Base-by-base conservation (phyloP, 2,329 filamentous ascomycete genomes). In the Trichoderma atroviride region DNA sequence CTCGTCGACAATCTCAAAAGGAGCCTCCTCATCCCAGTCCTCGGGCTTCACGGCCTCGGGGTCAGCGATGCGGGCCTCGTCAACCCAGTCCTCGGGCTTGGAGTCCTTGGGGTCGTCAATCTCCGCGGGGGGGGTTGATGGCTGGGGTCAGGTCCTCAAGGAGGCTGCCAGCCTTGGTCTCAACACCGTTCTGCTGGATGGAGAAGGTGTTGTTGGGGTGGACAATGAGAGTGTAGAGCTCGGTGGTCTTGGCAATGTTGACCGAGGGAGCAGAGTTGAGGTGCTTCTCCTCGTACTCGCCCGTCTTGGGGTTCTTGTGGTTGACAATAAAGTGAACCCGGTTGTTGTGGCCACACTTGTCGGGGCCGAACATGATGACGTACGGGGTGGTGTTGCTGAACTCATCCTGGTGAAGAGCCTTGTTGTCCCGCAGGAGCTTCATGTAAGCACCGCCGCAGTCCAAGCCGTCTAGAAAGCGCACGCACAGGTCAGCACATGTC, bases 261-360 rank as follows among this genome's bases (percentile, higher is more conserved):
- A 94, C 94, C 70, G 91, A 87, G 71, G 96, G 94, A 73, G 95
- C 91, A 76, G 87, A 88, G 80, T 88, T 89, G 73, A 99, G 88
- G 84, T 99, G 96, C 91, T 99, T 99, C 92, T 99, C 96, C 88
- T 99, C 95, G 79, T 99, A 99, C 83, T 97, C 93, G 85, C 95
- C 95, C 58, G 94, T 97, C 92, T 97, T 97, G 80, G 96, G 96
- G 89, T 98, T 99, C 92, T 98, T 99, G 92, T 99, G 96, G 84
- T 96, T 96, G 90, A 99, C 97, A 83, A 99, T 99, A 86, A 99
- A 97, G 83, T 89, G 88, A 65, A 96, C 92, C 91, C 98, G 98
- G 91, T 99, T 99, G 83, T 93, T 98, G 81, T 93, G 89, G 82
- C 96, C 96, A 82, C 96, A 99, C 91, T 98, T 98, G 87, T 99